These are phyloP conservation scores for Tilletia indica DNA, from an alignment of 1,284 basidiomycete species.

Conservation along the genomic window DNA sequence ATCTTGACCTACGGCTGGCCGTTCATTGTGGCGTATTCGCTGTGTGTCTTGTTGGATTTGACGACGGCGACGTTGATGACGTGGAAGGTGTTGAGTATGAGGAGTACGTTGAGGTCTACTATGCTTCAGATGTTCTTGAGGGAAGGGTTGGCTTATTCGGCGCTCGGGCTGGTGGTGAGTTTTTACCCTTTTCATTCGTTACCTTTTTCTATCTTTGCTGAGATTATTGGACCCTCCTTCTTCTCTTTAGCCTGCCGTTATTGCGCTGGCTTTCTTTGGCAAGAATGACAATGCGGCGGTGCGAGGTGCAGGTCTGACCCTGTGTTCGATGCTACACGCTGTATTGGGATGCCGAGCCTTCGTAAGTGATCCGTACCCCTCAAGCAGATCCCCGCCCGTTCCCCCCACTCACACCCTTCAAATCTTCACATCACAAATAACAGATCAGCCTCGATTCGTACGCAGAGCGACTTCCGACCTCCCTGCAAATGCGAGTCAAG, in stretches of 20 bases:
- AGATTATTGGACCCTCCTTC: no score
- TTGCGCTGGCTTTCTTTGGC: slow-evolving; percentile 13
- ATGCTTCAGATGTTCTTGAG: slow-evolving; percentile 18
- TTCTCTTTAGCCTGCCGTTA: not conserved
- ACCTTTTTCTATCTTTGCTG: no score
- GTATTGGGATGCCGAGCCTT: slow-evolving; percentile 20
- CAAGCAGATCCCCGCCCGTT: not conserved
- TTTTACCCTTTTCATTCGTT: not conserved
- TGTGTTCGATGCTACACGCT: slow-evolving; percentile 18
- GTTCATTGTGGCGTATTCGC: not conserved
- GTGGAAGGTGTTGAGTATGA: slow-evolving; percentile 17
- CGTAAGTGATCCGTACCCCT: slow-evolving; percentile 7
- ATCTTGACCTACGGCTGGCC: slow-evolving; percentile 18
- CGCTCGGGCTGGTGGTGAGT: slow-evolving; percentile 19
- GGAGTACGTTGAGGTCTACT: slow-evolving; percentile 8
- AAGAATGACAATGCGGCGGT: slow-evolving; percentile 12
- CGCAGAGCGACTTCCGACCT: slow-evolving; percentile 19
- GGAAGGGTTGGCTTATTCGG: slow-evolving; percentile 18
- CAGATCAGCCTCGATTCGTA: slow-evolving; percentile 20
- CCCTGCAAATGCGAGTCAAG: slow-evolving; percentile 16
- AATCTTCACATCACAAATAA: not conserved
- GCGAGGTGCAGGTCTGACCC: slow-evolving; percentile 17
- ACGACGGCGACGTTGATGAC: slow-evolving; percentile 15
- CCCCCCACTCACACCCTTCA: not conserved
- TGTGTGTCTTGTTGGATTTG: slow-evolving; percentile 16